phyloP scores from a whole-genome alignment of 495 filamentous ascomycete genomes.

The Penicillium cosmopolitanum region DNA sequence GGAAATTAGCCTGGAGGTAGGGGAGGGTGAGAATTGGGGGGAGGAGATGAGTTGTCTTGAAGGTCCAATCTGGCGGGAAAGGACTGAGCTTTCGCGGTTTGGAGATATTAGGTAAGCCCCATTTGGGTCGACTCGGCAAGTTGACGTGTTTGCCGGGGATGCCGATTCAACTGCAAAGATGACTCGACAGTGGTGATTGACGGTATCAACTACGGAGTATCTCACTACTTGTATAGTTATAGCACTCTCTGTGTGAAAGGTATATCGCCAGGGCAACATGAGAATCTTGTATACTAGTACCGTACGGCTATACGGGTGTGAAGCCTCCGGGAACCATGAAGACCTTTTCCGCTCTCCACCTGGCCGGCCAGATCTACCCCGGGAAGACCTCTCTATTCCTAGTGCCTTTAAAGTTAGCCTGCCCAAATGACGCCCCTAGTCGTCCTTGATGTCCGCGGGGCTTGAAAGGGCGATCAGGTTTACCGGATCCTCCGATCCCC shows the following conservation, averaged over 20 bases:
- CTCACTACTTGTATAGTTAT: no score
- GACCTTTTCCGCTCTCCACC: conserved; percentile 27
- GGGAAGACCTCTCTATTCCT: conserved; percentile 5
- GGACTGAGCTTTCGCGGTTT: conserved; percentile 38
- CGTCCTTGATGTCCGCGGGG: conserved; percentile 17
- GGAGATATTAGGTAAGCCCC: conserved; percentile 32
- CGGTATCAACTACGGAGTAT: no score
- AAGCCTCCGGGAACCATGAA: conserved; percentile 10
- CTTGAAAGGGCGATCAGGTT: conserved; percentile 9
- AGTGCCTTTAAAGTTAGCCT: conserved; percentile 15
- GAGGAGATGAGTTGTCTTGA: conserved; percentile 24
- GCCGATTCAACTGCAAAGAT: conserved; percentile 11
- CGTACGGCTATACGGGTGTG: no score
- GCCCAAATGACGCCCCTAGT: conserved; percentile 5
- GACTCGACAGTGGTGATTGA: background rate
- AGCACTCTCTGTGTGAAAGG: no score
- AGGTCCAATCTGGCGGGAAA: conserved; percentile 34
- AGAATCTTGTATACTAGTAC: no score
- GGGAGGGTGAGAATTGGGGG: conserved; percentile 28
- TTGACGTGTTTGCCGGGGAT: conserved; percentile 15
- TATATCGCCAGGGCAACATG: no score
- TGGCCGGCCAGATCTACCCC: conserved; percentile 21
- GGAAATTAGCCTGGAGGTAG: conserved; percentile 30
- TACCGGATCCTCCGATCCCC: conserved; percentile 14
- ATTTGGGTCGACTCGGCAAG: conserved; percentile 31